Percentiles rank a stretch among this genome's conserved stretches.
These are phyloP conservation scores for Mitragyna speciosa DNA, from an alignment of 257 asterid species.

Conservation along the genomic window DNA sequence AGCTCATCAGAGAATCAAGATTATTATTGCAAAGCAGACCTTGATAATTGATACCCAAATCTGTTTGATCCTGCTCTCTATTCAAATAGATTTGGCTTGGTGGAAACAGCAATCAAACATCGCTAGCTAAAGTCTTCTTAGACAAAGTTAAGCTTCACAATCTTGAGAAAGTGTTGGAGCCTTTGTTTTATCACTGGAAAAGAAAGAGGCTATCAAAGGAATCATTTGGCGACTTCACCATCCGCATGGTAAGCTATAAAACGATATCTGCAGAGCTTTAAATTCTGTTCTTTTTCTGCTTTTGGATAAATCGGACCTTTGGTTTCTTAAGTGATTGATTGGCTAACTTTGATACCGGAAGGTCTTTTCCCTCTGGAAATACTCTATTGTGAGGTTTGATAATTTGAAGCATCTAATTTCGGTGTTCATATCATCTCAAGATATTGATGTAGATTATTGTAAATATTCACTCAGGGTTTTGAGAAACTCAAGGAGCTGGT, in stretches of 20 bases:
- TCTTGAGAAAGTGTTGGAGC: constrained; percentile 91
- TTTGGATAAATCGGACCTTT: neutral
- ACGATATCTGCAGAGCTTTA: neutral
- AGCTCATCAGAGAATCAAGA: neutral
- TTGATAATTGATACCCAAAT: neutral
- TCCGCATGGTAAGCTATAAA: constrained; percentile 61
- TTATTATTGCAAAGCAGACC: neutral
- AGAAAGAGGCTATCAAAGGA: constrained; percentile 65
- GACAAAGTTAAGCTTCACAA: constrained; percentile 89
- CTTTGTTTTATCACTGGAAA: constrained; percentile 90
- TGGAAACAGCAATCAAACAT: constrained; percentile 85
- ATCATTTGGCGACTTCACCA: constrained; percentile 87
- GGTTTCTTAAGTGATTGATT: neutral
- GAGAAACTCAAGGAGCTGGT: constrained; percentile 76
- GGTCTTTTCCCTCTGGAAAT: neutral
- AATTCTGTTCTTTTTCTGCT: neutral
- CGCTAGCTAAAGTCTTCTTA: constrained; percentile 63
- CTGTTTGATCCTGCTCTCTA: neutral
- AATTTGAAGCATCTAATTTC: neutral
- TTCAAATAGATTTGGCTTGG: constrained; percentile 84
- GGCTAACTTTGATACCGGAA: neutral
- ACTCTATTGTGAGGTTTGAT: neutral
- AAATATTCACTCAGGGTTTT: constrained; percentile 49
- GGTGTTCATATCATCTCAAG: neutral
- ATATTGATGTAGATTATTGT: neutral